These are phyloP conservation scores for Cantharellus anzutake DNA, from an alignment of 768 basidiomycete genomes.

Conservation along the genomic window DNA sequence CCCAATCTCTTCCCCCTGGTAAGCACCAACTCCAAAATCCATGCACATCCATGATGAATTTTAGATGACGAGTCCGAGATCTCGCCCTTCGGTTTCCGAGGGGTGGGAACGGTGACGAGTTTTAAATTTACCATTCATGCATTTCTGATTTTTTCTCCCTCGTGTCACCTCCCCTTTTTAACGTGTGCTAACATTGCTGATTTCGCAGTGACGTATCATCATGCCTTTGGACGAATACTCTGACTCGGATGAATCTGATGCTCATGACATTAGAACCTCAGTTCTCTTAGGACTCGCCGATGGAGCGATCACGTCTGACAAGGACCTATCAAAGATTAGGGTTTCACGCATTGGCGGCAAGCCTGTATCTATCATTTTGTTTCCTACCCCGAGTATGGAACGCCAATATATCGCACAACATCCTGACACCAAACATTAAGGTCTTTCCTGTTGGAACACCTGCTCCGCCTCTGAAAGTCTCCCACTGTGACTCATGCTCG, in stretches of 20 bases:
- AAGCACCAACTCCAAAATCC: no score
- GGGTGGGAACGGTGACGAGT: constrained; percentile 36
- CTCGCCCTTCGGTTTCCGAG: neutral
- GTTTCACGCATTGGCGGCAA: constrained; percentile 81
- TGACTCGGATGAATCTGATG: constrained; percentile 45
- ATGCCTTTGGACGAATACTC: constrained; percentile 46
- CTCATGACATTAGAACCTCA: constrained; percentile 35
- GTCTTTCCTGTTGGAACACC: constrained; percentile 41
- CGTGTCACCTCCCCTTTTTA: neutral
- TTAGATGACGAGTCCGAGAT: constrained; percentile 66
- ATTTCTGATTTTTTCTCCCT: constrained; percentile 39
- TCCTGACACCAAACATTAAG: constrained; percentile 26
- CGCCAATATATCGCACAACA: constrained; percentile 24
- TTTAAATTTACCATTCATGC: constrained; percentile 79
- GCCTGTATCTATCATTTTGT: constrained; percentile 51
- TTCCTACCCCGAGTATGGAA: constrained; percentile 16
- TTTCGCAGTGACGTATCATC: neutral
- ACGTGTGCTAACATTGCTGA: neutral
- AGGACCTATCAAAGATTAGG: constrained; percentile 52
- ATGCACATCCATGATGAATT: neutral
- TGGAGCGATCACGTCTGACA: constrained; percentile 35
- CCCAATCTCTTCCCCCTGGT: no score
- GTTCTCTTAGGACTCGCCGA: constrained; percentile 71
- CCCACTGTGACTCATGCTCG: constrained; percentile 52
- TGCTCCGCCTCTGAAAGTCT: constrained; percentile 42